These are phyloP conservation scores for Saccharomyces hybrid DNA, from an alignment of 1,139 yeast genomes.

Conservation along the genomic window DNA sequence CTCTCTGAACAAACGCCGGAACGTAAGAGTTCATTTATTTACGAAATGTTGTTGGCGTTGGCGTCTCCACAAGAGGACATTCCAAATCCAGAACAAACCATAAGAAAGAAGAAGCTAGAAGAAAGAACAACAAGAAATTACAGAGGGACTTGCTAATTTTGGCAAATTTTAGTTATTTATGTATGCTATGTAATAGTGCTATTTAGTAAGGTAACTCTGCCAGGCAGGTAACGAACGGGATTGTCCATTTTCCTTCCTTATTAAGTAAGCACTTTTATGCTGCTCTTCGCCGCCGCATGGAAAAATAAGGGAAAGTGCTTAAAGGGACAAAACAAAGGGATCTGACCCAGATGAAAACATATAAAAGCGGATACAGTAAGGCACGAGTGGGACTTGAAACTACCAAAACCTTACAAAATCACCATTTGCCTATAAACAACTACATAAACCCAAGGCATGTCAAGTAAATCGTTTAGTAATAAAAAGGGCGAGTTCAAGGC, in stretches of 20 bases:
- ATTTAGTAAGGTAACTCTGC: neutral
- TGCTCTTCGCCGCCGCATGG: neutral
- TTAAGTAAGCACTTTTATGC: neutral
- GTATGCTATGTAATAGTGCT: neutral
- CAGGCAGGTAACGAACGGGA: neutral
- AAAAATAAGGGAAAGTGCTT: neutral
- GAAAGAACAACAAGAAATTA: constrained; percentile 19
- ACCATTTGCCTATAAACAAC: neutral
- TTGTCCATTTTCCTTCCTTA: neutral
- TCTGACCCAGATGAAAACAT: neutral
- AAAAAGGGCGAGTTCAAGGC: constrained; percentile 29
- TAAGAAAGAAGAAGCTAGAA: constrained; percentile 6
- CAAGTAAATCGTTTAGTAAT: constrained; percentile 1
- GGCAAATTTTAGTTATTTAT: neutral
- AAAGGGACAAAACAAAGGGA: neutral
- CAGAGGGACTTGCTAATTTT: constrained; percentile 24
- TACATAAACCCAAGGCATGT: neutral
- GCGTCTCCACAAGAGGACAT: constrained; percentile 19
- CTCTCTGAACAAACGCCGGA: constrained; percentile 9
- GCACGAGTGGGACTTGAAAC: neutral
- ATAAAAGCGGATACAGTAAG: neutral
- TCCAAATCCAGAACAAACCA: constrained; percentile 5
- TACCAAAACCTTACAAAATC: neutral
- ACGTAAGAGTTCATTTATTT: constrained; percentile 14
- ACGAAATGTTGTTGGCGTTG: constrained; percentile 18